Percentiles rank a stretch among this genome's conserved stretches.
Conservation (phyloP, 495 filamentous ascomycete genomes). For the Bacidia rubella region DNA sequence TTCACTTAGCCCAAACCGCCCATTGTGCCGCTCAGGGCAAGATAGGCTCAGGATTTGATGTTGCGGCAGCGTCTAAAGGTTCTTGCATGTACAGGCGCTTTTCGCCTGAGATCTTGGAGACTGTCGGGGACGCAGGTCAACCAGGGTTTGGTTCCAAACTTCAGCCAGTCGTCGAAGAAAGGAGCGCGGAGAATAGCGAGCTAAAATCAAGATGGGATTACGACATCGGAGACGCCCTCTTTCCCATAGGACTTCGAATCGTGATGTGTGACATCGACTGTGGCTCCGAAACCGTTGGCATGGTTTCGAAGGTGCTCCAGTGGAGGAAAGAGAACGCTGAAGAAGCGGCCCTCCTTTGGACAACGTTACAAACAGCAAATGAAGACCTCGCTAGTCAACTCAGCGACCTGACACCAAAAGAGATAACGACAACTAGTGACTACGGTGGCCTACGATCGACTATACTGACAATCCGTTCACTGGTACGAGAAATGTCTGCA, state of each 20-base stretch:
- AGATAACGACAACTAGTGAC: conserved; percentile 19
- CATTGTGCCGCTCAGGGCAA: conserved; percentile 97
- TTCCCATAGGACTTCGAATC: conserved; percentile 55
- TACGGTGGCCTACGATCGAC: conserved; percentile 28
- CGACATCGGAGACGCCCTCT: conserved; percentile 47
- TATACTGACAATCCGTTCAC: conserved; percentile 38
- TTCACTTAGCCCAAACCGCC: conserved; percentile 76
- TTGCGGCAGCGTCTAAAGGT: conserved; percentile 86
- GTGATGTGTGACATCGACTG: conserved; percentile 95
- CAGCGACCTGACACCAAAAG: conserved; percentile 26
- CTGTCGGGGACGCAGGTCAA: conserved; percentile 47
- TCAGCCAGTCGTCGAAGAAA: conserved; percentile 48
- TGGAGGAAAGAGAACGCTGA: conserved; percentile 60
- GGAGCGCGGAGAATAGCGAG: conserved; percentile 15
- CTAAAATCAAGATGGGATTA: conserved; percentile 56
- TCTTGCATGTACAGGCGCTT: conserved; percentile 84
- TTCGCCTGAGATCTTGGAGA: conserved; percentile 59
- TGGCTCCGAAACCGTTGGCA: conserved; percentile 80
- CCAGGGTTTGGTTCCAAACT: conserved; percentile 53
- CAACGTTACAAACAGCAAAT: conserved; percentile 57
- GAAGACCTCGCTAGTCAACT: conserved; percentile 55
- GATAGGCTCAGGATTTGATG: conserved; percentile 89
- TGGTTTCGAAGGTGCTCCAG: conserved; percentile 80
- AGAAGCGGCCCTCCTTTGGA: conserved; percentile 60
- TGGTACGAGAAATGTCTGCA: conserved; percentile 63